Percentiles rank a stretch among this genome's conserved stretches.
phyloP scores from a whole-genome alignment of 306 rosid species.

The Vigna unguiculata region DNA sequence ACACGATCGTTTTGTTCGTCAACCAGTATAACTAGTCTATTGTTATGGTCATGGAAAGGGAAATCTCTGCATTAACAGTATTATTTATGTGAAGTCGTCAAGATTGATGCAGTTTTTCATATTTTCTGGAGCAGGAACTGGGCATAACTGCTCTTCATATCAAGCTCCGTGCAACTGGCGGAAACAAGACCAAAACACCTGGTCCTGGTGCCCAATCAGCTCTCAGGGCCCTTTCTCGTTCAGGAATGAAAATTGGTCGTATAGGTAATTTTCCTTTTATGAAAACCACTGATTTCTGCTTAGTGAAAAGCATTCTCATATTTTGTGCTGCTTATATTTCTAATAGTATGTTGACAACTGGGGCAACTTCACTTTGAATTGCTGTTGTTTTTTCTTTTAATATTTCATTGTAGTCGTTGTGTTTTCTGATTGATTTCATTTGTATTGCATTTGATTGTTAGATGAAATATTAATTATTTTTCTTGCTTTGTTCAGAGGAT shows the following conservation, averaged over 20 bases:
- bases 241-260: slow-evolving; percentile 94
- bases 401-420: not conserved
- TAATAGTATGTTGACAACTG: no score
- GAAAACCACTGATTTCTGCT: not conserved
- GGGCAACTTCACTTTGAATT: not conserved
- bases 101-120: not conserved
- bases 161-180: slow-evolving; percentile 87
- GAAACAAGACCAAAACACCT: slow-evolving; percentile 87
- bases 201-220: slow-evolving; percentile 98
- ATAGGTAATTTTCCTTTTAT: slow-evolving; percentile 55
- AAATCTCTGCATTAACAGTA: not conserved
- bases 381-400: not conserved
- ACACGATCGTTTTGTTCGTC: not conserved
- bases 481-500: slow-evolving; percentile 67
- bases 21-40: not conserved
- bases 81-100: not conserved
- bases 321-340: no score
- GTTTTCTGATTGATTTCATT: not conserved
- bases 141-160: slow-evolving; percentile 88
- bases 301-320: not conserved
- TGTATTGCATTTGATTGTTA: not conserved
- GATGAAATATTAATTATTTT: not conserved
- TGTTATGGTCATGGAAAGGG: not conserved
- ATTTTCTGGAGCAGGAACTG: slow-evolving; percentile 61
- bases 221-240: slow-evolving; percentile 92